phyloP scores from a whole-genome alignment of 768 basidiomycete genomes.

The Trichaptum fuscoviolaceum region DNA sequence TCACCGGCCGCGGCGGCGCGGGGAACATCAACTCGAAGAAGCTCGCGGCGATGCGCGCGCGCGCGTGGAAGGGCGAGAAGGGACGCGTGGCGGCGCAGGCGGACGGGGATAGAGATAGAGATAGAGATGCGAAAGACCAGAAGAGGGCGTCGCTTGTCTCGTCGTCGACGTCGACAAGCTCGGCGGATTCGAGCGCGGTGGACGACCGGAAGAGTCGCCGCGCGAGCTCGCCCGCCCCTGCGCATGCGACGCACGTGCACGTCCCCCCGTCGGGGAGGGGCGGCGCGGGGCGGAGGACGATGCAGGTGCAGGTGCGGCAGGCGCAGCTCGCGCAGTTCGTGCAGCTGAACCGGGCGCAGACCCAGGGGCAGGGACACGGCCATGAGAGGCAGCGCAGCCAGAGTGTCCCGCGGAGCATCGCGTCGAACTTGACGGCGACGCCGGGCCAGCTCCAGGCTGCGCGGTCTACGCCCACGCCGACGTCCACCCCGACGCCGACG shows the following conservation, averaged over 20 bases:
- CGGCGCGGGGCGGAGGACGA: no score
- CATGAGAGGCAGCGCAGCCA: neutral
- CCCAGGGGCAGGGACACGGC: no score
- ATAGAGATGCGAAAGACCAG: neutral
- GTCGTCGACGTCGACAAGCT: neutral
- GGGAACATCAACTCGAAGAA: conserved; percentile 1
- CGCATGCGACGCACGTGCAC: neutral
- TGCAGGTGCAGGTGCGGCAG: neutral
- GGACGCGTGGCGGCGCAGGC: no score
- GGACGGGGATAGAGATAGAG: neutral
- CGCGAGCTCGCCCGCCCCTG: neutral
- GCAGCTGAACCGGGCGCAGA: neutral
- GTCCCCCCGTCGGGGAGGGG: neutral
- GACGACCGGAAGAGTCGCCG: neutral
- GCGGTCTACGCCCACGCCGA: neutral
- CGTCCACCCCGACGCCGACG: neutral
- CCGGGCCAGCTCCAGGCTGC: neutral
- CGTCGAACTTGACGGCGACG: neutral
- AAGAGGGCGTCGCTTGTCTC: neutral
- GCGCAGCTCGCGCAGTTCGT: neutral
- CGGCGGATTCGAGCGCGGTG: neutral
- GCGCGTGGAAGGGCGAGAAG: neutral
- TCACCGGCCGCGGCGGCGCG: neutral
- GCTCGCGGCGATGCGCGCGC: neutral
- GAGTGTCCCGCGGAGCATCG: neutral